Evolutionary conservation across 2,329 filamentous ascomycete genomes (phyloP), one percentile per base, ranked within the genome.

Genomic region (Pezicula carpinea): DNA sequence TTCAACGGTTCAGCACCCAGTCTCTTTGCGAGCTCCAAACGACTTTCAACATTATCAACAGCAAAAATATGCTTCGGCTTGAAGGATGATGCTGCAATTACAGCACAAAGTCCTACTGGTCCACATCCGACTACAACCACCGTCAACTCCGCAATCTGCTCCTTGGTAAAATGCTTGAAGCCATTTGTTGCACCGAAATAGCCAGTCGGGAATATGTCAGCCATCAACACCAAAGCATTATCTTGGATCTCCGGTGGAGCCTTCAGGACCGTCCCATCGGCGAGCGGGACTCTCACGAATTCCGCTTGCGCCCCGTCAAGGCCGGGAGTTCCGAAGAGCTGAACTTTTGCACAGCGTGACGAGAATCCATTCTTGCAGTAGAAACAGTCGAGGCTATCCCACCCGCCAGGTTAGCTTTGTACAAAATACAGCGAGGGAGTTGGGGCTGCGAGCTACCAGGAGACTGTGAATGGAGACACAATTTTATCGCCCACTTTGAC

Each of bases 161-260:
- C 74, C 29, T 15, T 42, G 36, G 69, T 72, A 14, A 85, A 74
- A 56, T 83, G 70, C 45, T 79, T 79, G 65, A 95, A 83, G 13
- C 82, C 90, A 59, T 88, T 92, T 49, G 78, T 77, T 7, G 87
- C 87, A 14, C 88, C 89, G 57, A 89, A 95, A 68, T 81, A 95
- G 13, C 90, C 86, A 0, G 83, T 88, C 2, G 89, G 89, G 66
- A 91, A 95, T 59, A 95, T 93, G 61, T 95, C 89, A 19, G 87
- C 88, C 89, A 95, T 95, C 21, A 95, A 76, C 11, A 93, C 80
- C 44, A 93, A 74, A 23, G 80, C 81, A 51, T 85, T 77, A 54
- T 91, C 83, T 15, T 82, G 79, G 48, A 95, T 85, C 13, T 75
- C 77, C 1, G 78, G 66, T 0, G 85, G 84, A 1, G 88, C 83